Percentiles rank a stretch among this genome's conserved stretches.
These are phyloP conservation scores for Striga asiatica DNA, from an alignment of 257 asterid species.

Conservation along the genomic window DNA sequence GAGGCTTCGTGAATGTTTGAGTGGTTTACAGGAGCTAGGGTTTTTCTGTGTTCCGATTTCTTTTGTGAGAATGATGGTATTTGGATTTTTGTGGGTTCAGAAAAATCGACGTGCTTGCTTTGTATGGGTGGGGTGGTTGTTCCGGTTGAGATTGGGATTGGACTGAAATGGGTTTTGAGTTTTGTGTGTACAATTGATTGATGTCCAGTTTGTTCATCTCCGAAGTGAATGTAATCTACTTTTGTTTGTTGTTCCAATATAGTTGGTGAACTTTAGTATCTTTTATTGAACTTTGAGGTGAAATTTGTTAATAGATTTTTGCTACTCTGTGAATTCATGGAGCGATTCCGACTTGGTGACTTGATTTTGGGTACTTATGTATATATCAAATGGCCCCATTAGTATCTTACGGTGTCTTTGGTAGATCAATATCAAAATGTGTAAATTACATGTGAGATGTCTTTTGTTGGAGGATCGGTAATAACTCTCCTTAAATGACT, in stretches of 20 bases:
- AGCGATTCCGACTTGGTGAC: background rate
- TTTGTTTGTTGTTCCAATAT: background rate
- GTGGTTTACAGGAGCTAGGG: background rate
- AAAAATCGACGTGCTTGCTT: background rate
- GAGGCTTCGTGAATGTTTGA: background rate
- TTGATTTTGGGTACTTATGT: background rate
- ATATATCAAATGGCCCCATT: background rate
- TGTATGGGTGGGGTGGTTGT: background rate
- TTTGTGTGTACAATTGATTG: background rate
- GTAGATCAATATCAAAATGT: background rate
- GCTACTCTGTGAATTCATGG: background rate
- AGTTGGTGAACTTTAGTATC: background rate
- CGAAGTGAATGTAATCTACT: background rate
- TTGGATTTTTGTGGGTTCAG: background rate
- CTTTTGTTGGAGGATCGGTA: background rate
- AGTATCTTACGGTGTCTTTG: background rate
- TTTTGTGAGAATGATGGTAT: background rate
- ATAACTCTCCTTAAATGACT: background rate
- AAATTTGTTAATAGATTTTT: background rate
- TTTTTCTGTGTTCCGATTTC: background rate
- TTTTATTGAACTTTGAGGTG: background rate
- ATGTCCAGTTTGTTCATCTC: background rate
- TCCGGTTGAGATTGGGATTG: constrained; percentile 5
- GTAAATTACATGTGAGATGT: background rate
- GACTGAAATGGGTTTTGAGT: background rate